Conservation (phyloP, 2,329 filamentous ascomycete genomes). For the Aspergillus floridensis region DNA sequence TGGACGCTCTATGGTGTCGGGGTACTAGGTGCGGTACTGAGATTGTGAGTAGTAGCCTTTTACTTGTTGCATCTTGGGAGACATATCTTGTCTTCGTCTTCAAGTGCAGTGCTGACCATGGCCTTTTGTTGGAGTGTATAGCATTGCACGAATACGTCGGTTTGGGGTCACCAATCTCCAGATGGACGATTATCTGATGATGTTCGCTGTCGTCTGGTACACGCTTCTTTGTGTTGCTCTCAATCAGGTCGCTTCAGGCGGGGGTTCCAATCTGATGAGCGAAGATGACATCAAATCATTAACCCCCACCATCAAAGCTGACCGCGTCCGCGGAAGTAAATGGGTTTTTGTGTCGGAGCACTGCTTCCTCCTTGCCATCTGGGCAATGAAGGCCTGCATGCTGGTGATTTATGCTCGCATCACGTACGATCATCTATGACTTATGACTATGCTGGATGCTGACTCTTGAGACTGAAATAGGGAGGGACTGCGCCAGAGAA, state of each 20-base stretch:
- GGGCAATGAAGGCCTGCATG: conserved; percentile 55
- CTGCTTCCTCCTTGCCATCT: conserved; percentile 57
- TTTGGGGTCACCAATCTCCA: conserved; percentile 52
- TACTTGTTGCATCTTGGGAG: neutral
- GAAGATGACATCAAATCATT: conserved; percentile 46
- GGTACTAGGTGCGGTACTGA: conserved; percentile 34
- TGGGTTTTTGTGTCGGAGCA: conserved; percentile 62
- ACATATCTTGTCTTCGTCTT: neutral
- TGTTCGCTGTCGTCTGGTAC: conserved; percentile 54
- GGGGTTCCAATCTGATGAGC: conserved; percentile 61
- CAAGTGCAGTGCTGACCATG: neutral
- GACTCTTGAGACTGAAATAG: conserved; percentile 7
- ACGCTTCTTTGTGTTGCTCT: conserved; percentile 56
- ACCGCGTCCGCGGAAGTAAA: conserved; percentile 56
- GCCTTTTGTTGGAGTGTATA: conserved; percentile 24
- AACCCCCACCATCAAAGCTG: conserved; percentile 45
- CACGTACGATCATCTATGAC: conserved; percentile 35
- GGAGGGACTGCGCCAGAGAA: conserved; percentile 34
- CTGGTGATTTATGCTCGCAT: conserved; percentile 53
- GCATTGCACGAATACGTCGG: conserved; percentile 40
- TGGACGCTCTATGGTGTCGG: conserved; percentile 43
- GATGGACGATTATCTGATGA: conserved; percentile 56
- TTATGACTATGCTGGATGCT: neutral
- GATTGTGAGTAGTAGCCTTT: conserved; percentile 40
- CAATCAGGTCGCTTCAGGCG: conserved; percentile 53